phyloP scores from a whole-genome alignment of 371 early-diverging fungal species.

The Rhizomucor miehei region DNA sequence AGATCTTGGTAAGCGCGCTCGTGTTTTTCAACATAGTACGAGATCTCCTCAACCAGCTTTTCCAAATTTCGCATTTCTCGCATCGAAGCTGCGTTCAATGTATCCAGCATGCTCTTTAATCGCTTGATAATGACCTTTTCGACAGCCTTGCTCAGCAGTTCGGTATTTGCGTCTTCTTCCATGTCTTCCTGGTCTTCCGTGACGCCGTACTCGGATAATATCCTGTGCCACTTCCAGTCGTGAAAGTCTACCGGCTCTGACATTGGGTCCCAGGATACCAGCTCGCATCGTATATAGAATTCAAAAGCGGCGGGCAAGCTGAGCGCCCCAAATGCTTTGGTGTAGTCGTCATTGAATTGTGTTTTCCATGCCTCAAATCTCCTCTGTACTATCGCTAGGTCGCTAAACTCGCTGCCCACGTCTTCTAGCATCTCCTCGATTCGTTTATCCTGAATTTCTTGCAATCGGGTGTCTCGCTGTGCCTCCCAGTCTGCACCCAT shows the following conservation, averaged over 20 bases:
- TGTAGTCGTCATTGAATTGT: constrained; percentile 61
- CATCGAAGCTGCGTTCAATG: constrained; percentile 28
- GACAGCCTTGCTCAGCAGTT: constrained; percentile 56
- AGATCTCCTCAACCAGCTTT: constrained; percentile 38
- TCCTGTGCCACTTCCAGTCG: constrained; percentile 52
- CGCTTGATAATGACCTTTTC: constrained; percentile 42
- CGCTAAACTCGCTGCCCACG: constrained; percentile 54
- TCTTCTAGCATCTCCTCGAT: constrained; percentile 21
- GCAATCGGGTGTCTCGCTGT: constrained; percentile 18
- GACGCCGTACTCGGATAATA: constrained; percentile 45
- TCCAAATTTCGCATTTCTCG: constrained; percentile 35
- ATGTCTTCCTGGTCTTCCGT: constrained; percentile 37
- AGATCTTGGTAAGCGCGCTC: constrained; percentile 41
- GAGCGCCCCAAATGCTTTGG: constrained; percentile 66
- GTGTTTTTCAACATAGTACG: constrained; percentile 41
- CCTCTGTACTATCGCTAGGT: constrained; percentile 49
- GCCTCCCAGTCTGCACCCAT: constrained; percentile 28
- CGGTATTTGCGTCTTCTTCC: constrained; percentile 45
- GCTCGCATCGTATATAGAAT: constrained; percentile 63
- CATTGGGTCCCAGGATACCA: constrained; percentile 62
- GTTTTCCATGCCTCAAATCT: constrained; percentile 68
- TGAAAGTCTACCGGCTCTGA: constrained; percentile 46
- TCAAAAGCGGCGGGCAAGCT: constrained; percentile 70
- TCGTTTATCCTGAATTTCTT: background rate
- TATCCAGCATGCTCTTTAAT: constrained; percentile 29